These are phyloP conservation scores for Azolla pinnata DNA, from an alignment of 75 land plant genomes.

Conservation along the genomic window DNA sequence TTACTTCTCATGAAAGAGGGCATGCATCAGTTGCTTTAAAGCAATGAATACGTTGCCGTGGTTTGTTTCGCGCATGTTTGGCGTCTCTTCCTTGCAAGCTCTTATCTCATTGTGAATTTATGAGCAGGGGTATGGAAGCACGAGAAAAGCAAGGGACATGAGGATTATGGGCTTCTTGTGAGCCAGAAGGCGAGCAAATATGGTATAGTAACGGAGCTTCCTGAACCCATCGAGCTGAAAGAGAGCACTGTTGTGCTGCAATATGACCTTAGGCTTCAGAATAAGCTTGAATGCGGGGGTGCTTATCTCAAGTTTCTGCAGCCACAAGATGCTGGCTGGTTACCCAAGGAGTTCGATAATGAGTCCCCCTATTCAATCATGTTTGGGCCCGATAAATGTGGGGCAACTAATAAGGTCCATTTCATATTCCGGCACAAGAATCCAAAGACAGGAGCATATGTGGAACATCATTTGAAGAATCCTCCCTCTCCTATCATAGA, in stretches of 20 bases:
- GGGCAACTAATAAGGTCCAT: constrained; percentile 90
- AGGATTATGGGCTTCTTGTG: constrained; percentile 91
- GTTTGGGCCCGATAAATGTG: constrained; percentile 99
- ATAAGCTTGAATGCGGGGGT: constrained; percentile 91
- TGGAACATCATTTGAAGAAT: constrained; percentile 84
- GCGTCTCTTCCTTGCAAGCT: too few species aligned
- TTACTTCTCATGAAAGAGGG: too few species aligned
- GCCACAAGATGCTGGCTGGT: constrained; percentile 82
- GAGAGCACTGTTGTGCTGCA: constrained; percentile 63
- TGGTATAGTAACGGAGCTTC: constrained; percentile 70
- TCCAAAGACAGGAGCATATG: constrained; percentile 60
- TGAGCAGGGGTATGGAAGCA: constrained; percentile 96
- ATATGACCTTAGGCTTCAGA: constrained; percentile 73
- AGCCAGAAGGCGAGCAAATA: constrained; percentile 84
- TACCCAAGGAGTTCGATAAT: constrained; percentile 56
- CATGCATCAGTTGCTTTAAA: too few species aligned
- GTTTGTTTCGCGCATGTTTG: too few species aligned
- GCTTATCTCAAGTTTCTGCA: constrained; percentile 82
- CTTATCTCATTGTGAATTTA: too few species aligned
- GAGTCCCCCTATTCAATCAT: constrained; percentile 87
- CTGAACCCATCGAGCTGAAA: constrained; percentile 43
- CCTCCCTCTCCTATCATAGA: constrained; percentile 78
- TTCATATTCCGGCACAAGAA: constrained; percentile 86
- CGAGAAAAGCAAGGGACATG: constrained; percentile 87
- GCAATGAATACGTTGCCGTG: too few species aligned